Evolutionary conservation across 31 red algal genomes (phyloP).

Genomic region (Bonnemaisonia californica): DNA sequence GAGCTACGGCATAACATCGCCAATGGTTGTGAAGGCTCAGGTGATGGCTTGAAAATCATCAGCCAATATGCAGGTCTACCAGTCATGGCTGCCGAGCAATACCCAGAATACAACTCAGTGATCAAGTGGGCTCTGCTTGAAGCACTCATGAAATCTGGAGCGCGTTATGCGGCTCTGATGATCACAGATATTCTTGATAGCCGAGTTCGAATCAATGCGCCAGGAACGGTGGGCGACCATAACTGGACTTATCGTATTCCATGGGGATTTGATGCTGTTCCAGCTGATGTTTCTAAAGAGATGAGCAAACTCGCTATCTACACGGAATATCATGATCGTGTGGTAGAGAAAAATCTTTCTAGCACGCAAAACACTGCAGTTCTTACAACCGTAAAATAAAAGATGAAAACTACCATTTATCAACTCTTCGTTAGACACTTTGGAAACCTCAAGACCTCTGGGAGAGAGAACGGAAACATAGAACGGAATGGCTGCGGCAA

Average conservation of each 20-base stretch:
- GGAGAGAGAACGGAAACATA: too few relatives aligned
- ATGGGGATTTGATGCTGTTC: background rate
- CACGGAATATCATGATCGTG: too few relatives aligned
- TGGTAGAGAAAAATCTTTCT: too few relatives aligned
- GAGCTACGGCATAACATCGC: background rate
- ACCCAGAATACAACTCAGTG: background rate
- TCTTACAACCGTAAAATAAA: too few relatives aligned
- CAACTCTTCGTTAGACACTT: too few relatives aligned
- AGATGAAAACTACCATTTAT: too few relatives aligned
- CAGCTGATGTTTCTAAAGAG: too few relatives aligned
- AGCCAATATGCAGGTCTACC: background rate
- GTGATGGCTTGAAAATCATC: background rate
- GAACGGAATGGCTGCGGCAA: too few relatives aligned
- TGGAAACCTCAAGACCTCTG: too few relatives aligned
- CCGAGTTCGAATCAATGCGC: background rate
- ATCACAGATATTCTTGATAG: conserved; percentile 12
- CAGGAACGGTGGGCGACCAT: background rate
- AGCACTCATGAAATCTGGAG: background rate
- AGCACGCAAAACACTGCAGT: too few relatives aligned
- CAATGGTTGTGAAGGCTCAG: background rate
- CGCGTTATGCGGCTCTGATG: conserved; percentile 19
- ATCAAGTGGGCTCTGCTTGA: conserved; percentile 6
- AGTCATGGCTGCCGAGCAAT: background rate
- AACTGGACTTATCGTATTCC: conserved; percentile 11
- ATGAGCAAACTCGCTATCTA: too few relatives aligned